phyloP scores from a whole-genome alignment of 306 rosid genomes.

The Vigna radiata region DNA sequence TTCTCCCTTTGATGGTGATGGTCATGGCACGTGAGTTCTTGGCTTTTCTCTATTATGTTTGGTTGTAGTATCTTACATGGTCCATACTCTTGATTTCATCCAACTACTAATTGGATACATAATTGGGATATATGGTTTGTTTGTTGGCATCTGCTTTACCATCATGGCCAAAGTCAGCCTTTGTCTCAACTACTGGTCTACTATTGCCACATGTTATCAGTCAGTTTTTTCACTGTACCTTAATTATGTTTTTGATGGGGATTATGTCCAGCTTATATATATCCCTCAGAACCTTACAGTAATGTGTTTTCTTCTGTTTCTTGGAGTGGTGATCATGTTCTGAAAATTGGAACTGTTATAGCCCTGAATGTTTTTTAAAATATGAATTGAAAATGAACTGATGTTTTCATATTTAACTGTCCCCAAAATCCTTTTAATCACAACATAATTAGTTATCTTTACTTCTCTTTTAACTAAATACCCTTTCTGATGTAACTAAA shows the following conservation, averaged over 20 bases:
- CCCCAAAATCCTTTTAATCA: slow-evolving; percentile 5
- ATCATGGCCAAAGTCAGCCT: background rate
- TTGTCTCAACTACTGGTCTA: slow-evolving; percentile 2
- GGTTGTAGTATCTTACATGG: background rate
- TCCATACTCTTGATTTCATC: slow-evolving; percentile 9
- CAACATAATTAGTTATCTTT: slow-evolving; percentile 25
- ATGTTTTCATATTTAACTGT: background rate
- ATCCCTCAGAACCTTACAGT: no score
- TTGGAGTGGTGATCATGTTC: slow-evolving; percentile 8
- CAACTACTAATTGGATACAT: background rate
- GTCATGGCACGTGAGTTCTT: slow-evolving; percentile 98
- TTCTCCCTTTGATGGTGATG: slow-evolving; percentile 97
- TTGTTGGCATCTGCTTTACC: background rate
- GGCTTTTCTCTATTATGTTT: slow-evolving; percentile 28
- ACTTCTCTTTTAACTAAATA: slow-evolving; percentile 27
- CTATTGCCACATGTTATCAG: slow-evolving; percentile 1
- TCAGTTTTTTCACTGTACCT: slow-evolving; percentile 1
- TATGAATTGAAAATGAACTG: slow-evolving; percentile 33
- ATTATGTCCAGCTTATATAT: slow-evolving; percentile 19
- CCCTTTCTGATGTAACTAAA: slow-evolving; percentile 47
- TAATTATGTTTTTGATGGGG: slow-evolving; percentile 15
- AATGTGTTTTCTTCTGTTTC: background rate
- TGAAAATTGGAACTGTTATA: slow-evolving; percentile 13
- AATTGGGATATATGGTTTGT: background rate
- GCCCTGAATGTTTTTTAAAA: background rate